phyloP scores from a whole-genome alignment of 441 rosid species.

The Corymbia calophylla region DNA sequence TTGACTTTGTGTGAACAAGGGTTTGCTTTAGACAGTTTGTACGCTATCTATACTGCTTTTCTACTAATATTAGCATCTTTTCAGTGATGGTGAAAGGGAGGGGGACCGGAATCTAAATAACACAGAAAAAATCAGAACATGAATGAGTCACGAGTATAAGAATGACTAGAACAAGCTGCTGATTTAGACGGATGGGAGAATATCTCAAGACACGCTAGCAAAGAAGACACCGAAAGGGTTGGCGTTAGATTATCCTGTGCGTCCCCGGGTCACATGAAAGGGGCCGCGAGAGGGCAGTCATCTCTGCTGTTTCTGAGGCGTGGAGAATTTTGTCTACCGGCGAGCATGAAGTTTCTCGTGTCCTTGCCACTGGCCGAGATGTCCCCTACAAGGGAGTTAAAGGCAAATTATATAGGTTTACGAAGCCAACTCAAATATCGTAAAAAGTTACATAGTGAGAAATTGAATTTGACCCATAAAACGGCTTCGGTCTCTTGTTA shows the following conservation, averaged over 20 bases:
- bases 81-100: background rate
- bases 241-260: background rate
- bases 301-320: background rate
- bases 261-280: background rate
- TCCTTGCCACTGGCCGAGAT: background rate
- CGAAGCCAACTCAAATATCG: too few relatives aligned
- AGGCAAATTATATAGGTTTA: too few relatives aligned
- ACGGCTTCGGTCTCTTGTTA: too few relatives aligned
- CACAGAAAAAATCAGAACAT: background rate
- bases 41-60: background rate
- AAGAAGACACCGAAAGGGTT: background rate
- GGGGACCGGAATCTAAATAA: background rate
- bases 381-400: background rate
- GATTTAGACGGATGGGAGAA: background rate
- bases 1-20: background rate
- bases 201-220: background rate
- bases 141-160: background rate
- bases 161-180: background rate
- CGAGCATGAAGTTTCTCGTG: background rate
- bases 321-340: background rate
- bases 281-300: background rate
- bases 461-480: too few relatives aligned
- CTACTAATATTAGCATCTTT: background rate
- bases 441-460: too few relatives aligned
- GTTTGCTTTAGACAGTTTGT: background rate